Base-by-base conservation (phyloP, 768 basidiomycete genomes). In the Rhodocollybia butyracea region DNA sequence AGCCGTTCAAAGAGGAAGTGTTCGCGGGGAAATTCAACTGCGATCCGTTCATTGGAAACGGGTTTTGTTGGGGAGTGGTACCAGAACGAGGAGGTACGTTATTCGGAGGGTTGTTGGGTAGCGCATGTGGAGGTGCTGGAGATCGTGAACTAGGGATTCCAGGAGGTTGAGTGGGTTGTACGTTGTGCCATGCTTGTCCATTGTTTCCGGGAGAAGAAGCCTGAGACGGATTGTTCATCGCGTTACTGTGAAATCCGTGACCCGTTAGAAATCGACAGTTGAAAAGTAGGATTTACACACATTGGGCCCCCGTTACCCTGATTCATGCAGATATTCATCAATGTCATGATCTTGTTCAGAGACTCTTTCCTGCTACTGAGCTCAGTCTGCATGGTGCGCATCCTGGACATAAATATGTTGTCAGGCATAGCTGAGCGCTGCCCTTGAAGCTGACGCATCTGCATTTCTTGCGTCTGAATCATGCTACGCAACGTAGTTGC, bases 281-380 rank as follows among this genome's bases (percentile, higher is more conserved):
- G 15, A n/a, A 50, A 21, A 27, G 27, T 24, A 19, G 12, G 27
- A 42, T 41, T 5, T 46, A 63, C 75, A 51, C 64, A 79, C 76
- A 74, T 59, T 34, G 72, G 70, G 48, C 64, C 54, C 11, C 48
- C 48, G 34, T 50, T 50, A 17, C 22, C 22, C 32, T 50, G 48
- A 50, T 71, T 60, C 45, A 62, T 34, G 22, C 61, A 46, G 13
- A 61, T 60, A 12, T 67, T 66, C 19, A 68, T 61, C 46, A 70
- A 65, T 22, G 62, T 51, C 5, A 71, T 48, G 40, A 82, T 63
- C 55, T 73, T 77, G 46, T 46, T 46, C 32, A 75, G 63, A 48
- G 71, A 50, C 0, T 82, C 80, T 67, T 72, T 78, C 59, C 70
- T 71, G 26, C 26, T 46, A 41, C 60, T 61, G 17, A 72, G 58